Conservation (phyloP, 2,329 filamentous ascomycete species). For the Botrytis fabae region DNA sequence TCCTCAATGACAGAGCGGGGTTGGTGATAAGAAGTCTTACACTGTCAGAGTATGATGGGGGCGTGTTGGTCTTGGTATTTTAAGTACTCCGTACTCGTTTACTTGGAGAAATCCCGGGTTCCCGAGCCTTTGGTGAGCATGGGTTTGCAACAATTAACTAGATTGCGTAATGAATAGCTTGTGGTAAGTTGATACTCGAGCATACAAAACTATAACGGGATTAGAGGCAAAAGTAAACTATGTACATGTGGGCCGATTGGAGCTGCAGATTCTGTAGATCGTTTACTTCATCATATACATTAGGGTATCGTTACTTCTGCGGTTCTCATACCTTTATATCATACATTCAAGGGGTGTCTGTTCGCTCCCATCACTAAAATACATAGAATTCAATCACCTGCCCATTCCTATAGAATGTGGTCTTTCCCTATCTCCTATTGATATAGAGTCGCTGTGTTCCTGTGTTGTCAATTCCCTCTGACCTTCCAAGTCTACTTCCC, state of each 20-base stretch:
- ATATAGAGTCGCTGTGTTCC: background rate
- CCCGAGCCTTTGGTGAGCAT: too few relatives aligned
- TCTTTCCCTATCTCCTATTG: background rate
- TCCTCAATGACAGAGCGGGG: background rate
- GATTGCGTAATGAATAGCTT: too few relatives aligned
- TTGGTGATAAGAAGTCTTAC: background rate
- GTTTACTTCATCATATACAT: background rate
- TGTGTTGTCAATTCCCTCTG: background rate
- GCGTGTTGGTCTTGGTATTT: background rate
- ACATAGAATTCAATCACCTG: background rate
- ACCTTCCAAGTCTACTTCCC: background rate
- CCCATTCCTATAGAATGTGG: background rate
- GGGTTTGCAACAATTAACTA: too few relatives aligned
- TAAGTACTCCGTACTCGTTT: background rate
- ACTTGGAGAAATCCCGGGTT: background rate
- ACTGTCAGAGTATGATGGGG: background rate
- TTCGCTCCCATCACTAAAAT: background rate
- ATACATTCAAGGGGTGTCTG: background rate
- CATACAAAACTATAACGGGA: too few relatives aligned
- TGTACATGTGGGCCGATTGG: background rate
- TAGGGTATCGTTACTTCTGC: background rate
- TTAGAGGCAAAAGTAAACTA: background rate
- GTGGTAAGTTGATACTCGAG: too few relatives aligned
- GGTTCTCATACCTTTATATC: background rate
- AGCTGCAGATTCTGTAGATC: background rate